Percentiles rank a stretch among this genome's conserved stretches.
phyloP scores from a whole-genome alignment of 352 stramenopile genomes.

The Plasmopara muralis region DNA sequence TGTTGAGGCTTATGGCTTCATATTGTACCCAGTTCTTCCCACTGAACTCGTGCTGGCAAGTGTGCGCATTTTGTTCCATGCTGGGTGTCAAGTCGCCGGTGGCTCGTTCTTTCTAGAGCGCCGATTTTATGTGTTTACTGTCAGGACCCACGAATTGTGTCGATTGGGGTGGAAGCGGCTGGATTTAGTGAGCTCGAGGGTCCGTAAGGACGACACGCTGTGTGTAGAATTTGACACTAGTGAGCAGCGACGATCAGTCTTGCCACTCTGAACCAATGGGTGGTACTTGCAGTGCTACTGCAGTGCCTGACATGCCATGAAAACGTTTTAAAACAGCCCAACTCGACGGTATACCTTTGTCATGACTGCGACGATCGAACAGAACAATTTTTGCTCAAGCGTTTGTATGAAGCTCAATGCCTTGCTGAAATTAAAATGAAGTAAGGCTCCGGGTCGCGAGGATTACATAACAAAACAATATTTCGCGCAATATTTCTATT shows the following conservation, averaged over 20 bases:
- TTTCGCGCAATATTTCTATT: conserved; percentile 42
- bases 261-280: conserved; percentile 48
- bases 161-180: conserved; percentile 44
- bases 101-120: conserved; percentile 57
- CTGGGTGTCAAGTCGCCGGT: conserved; percentile 47
- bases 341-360: conserved; percentile 52
- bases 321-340: conserved; percentile 42
- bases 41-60: conserved; percentile 43
- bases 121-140: conserved; percentile 49
- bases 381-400: conserved; percentile 46
- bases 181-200: conserved; percentile 42
- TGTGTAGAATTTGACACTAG: conserved; percentile 40
- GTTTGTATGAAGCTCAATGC: conserved; percentile 30
- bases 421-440: conserved; percentile 38
- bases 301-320: conserved; percentile 40
- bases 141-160: conserved; percentile 22
- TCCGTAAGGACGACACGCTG: conserved; percentile 50
- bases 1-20: neutral
- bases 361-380: conserved; percentile 22
- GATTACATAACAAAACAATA: conserved; percentile 34
- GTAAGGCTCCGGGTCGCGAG: conserved; percentile 20
- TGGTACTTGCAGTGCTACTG: conserved; percentile 45
- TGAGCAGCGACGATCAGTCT: conserved; percentile 36
- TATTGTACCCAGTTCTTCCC: conserved; percentile 22
- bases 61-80: conserved; percentile 41